phyloP scores from a whole-genome alignment of 164 flowering plant species.

The Vitis riparia region DNA sequence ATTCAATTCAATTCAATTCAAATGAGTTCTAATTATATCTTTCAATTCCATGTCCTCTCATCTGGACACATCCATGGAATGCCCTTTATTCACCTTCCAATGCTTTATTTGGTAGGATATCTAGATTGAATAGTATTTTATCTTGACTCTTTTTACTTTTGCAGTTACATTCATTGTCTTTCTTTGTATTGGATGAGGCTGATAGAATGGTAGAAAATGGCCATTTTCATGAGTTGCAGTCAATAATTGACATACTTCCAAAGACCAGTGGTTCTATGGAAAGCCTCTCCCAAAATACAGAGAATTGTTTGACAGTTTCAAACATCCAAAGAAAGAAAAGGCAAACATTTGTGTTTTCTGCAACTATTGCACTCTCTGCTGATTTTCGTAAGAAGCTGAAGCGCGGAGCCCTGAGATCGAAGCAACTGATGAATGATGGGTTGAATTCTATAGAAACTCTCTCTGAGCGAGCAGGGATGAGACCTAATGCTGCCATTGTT shows the following conservation, averaged over 20 bases:
- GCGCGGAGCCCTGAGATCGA: conserved; percentile 54
- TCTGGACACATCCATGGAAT: no score
- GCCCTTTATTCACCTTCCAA: no score
- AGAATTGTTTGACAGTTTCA: conserved; percentile 56
- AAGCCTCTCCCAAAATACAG: conserved; percentile 28
- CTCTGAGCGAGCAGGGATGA: conserved; percentile 84
- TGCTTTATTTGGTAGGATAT: not conserved
- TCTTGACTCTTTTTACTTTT: conserved; percentile 14
- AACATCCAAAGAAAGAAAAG: conserved; percentile 74
- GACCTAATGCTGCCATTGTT: conserved; percentile 71
- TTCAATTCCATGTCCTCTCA: no score
- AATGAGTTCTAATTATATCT: no score
- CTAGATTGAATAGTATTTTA: not conserved
- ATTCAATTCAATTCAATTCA: no score
- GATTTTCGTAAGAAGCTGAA: conserved; percentile 89
- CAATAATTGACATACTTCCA: conserved; percentile 92
- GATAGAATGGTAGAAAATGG: conserved; percentile 94
- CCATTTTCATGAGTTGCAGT: conserved; percentile 87
- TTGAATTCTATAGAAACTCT: conserved; percentile 77
- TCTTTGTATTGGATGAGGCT: conserved; percentile 96
- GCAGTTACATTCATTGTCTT: conserved; percentile 85
- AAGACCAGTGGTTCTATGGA: conserved; percentile 29
- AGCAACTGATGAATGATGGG: conserved; percentile 38
- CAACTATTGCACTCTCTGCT: conserved; percentile 82
- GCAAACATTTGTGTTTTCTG: conserved; percentile 93